Base-by-base conservation (phyloP, 495 filamentous ascomycete genomes). In the Penicillium canariense region DNA sequence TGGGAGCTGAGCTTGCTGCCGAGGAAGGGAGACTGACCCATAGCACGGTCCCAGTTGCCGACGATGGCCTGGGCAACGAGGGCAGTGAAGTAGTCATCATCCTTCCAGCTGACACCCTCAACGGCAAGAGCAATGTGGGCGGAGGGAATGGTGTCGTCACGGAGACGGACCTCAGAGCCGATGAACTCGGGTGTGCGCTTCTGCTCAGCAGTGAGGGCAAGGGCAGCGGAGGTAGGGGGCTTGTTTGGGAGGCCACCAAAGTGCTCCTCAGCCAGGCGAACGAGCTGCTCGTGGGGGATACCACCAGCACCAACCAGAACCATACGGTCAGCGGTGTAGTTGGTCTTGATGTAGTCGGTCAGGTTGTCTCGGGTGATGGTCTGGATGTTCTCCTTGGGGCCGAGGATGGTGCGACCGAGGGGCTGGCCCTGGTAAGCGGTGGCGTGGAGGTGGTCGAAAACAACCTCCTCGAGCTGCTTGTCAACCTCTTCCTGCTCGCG, bases 241-340 rank as follows among this genome's bases (percentile, higher is more conserved):
- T 83, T 81, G 58, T 80, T 82, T 49, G 87, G 85, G 54, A 99
- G 81, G 35, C 71, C 66, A 49, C 88, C 80, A 76, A 99, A 99
- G 83, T 97, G 81, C 83, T 97, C 88, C 80, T 97, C 94, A 57
- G 95, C 94, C 58, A 97, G 87, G 62, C 91, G 86, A 58, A 99
- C 94, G 43, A 99, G 85, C 76, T 96, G 78, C 68, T 90, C 77
- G 77, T 99, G 94, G 54, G 95, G 91, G 63, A 97, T 81, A 58
- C 94, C 94, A 69, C 94, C 94, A 50, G 95, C 85, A 68, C 92
- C 94, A 59, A 96, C 95, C 40, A 99, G 86, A 43, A 99, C 94
- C 93, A 97, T 99, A 66, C 95, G 91, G 77, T 99, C 94, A 54
- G 95, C 92, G 39, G 89, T 96, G 81, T 99, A 99, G 83, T 99